Evolutionary conservation across 768 basidiomycete genomes (phyloP).

Genomic region (Leucocoprinus sp.): DNA sequence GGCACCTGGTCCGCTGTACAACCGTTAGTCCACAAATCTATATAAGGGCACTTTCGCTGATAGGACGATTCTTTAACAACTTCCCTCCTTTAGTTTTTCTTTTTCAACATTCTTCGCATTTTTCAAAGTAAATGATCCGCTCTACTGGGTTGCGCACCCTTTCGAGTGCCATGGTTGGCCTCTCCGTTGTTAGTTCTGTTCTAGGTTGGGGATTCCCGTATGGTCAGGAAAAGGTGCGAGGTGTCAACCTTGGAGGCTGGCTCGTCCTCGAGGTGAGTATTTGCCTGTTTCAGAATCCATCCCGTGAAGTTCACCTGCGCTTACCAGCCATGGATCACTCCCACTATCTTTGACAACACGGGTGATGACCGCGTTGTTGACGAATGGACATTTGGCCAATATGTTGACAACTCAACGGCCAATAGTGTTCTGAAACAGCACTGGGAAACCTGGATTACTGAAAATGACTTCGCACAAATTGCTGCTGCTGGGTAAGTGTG

Average conservation of each 20-base stretch:
- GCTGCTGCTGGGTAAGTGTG: conserved; percentile 58
- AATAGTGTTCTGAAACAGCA: conserved; percentile 47
- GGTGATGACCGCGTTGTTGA: conserved; percentile 53
- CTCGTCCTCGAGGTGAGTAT: conserved; percentile 36
- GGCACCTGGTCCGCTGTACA: too few relatives aligned
- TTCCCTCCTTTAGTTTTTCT: background rate
- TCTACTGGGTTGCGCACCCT: background rate
- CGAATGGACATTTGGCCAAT: conserved; percentile 71
- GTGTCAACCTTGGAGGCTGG: conserved; percentile 73
- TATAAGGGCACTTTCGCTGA: background rate
- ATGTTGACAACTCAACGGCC: conserved; percentile 45
- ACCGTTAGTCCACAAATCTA: too few relatives aligned
- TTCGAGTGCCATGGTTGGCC: background rate
- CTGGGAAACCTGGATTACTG: conserved; percentile 82
- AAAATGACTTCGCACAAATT: conserved; percentile 69
- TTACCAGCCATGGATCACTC: conserved; percentile 70
- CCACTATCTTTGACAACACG: conserved; percentile 65
- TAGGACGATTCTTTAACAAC: background rate
- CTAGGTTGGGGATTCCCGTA: conserved; percentile 47
- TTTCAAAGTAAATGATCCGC: background rate
- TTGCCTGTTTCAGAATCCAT: background rate
- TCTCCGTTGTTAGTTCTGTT: conserved; percentile 15
- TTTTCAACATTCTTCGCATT: background rate
- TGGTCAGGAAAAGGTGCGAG: conserved; percentile 65
- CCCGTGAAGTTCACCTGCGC: conserved; percentile 9